These are phyloP conservation scores for Mycena galericulata DNA, from an alignment of 768 basidiomycete genomes.

Conservation along the genomic window DNA sequence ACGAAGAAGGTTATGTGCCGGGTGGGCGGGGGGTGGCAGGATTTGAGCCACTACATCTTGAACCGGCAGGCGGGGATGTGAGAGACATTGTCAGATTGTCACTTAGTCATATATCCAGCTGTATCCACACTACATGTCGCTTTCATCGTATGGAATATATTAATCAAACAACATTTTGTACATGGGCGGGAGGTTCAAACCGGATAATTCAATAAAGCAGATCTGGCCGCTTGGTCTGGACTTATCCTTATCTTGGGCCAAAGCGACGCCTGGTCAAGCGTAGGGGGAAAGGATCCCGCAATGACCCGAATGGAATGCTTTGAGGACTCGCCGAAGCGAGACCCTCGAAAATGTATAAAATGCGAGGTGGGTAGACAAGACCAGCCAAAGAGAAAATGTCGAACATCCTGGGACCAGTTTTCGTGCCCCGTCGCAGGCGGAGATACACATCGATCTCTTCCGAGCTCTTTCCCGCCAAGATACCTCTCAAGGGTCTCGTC, in stretches of 20 bases:
- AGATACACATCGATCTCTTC: conserved; percentile 13
- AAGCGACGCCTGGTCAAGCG: too few species aligned
- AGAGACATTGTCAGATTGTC: conserved; percentile 23
- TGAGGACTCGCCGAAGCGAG: conserved; percentile 34
- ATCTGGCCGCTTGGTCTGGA: too few species aligned
- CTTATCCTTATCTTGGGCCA: too few species aligned
- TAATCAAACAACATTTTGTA: conserved; percentile 40
- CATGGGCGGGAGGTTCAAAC: too few species aligned
- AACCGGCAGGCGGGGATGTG: conserved; percentile 81
- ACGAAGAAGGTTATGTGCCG: conserved; percentile 94
- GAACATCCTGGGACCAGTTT: not conserved
- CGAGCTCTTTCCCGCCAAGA: conserved; percentile 35
- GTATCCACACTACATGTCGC: conserved; percentile 34
- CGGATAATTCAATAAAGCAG: too few species aligned
- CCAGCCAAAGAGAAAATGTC: conserved; percentile 10
- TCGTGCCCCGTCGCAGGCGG: not conserved
- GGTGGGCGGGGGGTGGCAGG: conserved; percentile 87
- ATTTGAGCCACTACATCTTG: conserved; percentile 79
- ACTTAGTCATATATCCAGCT: conserved; percentile 32
- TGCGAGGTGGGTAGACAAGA: not conserved
- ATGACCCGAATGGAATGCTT: conserved; percentile 37
- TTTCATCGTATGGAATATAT: conserved; percentile 37
- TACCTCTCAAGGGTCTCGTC: conserved; percentile 39
- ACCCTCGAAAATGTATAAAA: not conserved
- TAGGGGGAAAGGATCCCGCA: conserved; percentile 6